Base-by-base conservation (phyloP, 768 basidiomycete species). In the Tricholoma flavovirens region DNA sequence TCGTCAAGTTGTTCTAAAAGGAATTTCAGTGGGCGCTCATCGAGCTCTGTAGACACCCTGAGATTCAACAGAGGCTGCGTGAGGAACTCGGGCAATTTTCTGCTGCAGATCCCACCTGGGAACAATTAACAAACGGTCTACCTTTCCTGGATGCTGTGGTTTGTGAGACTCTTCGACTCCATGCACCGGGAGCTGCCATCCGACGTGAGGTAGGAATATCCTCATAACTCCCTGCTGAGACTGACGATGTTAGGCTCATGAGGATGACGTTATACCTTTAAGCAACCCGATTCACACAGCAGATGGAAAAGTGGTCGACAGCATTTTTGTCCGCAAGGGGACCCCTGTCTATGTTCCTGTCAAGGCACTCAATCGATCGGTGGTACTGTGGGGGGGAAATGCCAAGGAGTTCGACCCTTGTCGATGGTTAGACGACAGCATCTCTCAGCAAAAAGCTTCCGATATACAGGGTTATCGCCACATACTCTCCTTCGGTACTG, bases 381-480 rank as follows among this genome's bases (percentile, higher is more conserved):
- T 73, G 53, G 67, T 66, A 1, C 64, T 86, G 30, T 89, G 88
- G 87, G 87, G 87, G 1, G 62, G 73, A 0, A 78, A 83, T 55
- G 77, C 83, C 3, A 74, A 76, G 21, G 75, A 76, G 48, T 90
- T 83, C 66, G 72, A 77, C 38, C 87, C 87, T 0, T 82, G 83
- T 53, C 73, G 87, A 5, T 89, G 88, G 87, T 69, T 88, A 8
- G 60, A 60, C 4, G 66, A 69, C 4, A 68, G 67, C 12, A 66
- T 69, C 0, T 57, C 58, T 15, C 51, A 56, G 26, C 73, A 75
- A 0, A 74, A 73, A 33, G 42, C 42, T 43, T 43, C 42, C 19
- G 73, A 75, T 24, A 67, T 81, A 1, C 75, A 76, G 59, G 82
- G 80, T 11, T 70, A 82, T 59, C 72, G 75, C 1, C 80, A 83